phyloP scores from a whole-genome alignment of 192 early-diverging fungal genomes.

The Linnemannia schmuckeri region DNA sequence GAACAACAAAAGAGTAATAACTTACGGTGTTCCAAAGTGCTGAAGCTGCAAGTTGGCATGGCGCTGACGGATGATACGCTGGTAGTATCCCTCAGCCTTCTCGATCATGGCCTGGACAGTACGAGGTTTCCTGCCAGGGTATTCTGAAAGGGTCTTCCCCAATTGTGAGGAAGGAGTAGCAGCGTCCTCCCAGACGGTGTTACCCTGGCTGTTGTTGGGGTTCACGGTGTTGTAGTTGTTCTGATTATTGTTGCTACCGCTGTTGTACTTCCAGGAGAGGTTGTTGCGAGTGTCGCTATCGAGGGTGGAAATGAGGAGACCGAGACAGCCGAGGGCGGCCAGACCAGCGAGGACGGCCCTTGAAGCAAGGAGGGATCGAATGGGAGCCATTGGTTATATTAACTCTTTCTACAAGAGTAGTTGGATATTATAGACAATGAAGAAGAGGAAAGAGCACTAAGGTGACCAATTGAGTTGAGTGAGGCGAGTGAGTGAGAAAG shows the following conservation, averaged over 20 bases:
- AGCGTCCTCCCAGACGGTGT: constrained; percentile 28
- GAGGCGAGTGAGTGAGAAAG: constrained; percentile 2
- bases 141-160: constrained; percentile 12
- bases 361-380: constrained; percentile 24
- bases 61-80: constrained; percentile 29
- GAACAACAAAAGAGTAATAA: neutral
- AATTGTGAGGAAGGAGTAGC: neutral
- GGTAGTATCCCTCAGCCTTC: constrained; percentile 31
- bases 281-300: constrained; percentile 11
- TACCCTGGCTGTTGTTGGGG: neutral
- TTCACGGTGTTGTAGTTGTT: neutral
- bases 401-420: neutral
- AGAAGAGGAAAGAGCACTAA: neutral
- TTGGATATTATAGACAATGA: no score
- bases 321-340: constrained; percentile 18
- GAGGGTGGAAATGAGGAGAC: constrained; percentile 35
- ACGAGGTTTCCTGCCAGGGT: constrained; percentile 28
- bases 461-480: constrained; percentile 4
- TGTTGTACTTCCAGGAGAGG: constrained; percentile 17
- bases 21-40: constrained; percentile 25
- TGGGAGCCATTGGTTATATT: constrained; percentile 27
- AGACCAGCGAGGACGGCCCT: constrained; percentile 35
- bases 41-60: neutral
- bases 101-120: constrained; percentile 36
- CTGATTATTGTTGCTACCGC: neutral